These are phyloP conservation scores for Aspergillus chevalieri DNA, from an alignment of 2,329 filamentous ascomycete genomes.

Conservation along the genomic window DNA sequence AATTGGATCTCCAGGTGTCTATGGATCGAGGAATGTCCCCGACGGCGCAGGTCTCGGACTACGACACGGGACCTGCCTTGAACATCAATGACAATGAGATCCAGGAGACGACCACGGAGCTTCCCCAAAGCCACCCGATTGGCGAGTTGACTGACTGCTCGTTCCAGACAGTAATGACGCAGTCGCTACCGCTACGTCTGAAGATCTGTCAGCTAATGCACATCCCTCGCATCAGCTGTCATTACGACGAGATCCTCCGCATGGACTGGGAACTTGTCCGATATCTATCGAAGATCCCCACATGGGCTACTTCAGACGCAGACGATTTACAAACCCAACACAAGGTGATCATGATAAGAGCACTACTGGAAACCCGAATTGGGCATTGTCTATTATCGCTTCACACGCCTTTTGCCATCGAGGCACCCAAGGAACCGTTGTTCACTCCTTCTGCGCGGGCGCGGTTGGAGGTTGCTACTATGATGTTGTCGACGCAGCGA, in stretches of 20 bases:
- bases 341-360: conserved; percentile 26
- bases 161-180: conserved; percentile 25
- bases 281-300: conserved; percentile 28
- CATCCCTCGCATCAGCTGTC: conserved; percentile 30
- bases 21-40: conserved; percentile 52
- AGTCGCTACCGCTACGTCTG: conserved; percentile 27
- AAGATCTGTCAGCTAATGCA: conserved; percentile 32
- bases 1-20: conserved; percentile 52
- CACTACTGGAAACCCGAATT: conserved; percentile 30
- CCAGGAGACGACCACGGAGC: conserved; percentile 24
- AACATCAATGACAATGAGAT: conserved; percentile 50
- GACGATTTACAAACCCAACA: conserved; percentile 18
- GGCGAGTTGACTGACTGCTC: conserved; percentile 33
- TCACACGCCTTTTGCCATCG: conserved; percentile 35
- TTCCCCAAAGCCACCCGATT: conserved; percentile 24
- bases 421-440: conserved; percentile 24
- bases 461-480: conserved; percentile 31
- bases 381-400: conserved; percentile 33
- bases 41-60: conserved; percentile 36
- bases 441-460: conserved; percentile 31
- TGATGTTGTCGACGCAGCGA: conserved; percentile 33
- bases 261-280: conserved; percentile 35
- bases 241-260: conserved; percentile 35
- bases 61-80: conserved; percentile 44
- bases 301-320: conserved; percentile 19